phyloP scores from a whole-genome alignment of 1,284 basidiomycete species.

The Laetiporus sulphureus region DNA sequence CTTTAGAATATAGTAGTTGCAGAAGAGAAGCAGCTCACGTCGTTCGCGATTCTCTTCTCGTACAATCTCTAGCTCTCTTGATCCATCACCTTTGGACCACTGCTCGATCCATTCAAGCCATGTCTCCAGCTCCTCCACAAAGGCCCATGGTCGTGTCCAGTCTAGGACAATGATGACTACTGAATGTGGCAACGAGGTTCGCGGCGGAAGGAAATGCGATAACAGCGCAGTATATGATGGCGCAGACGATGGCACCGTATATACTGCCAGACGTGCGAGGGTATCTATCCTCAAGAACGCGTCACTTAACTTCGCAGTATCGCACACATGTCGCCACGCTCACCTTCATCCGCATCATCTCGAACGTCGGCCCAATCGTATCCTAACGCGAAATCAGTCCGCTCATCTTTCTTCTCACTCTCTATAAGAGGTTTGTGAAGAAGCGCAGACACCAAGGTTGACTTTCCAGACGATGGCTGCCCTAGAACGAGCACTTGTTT shows the following conservation, averaged over 20 bases:
- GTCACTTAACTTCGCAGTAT: slow-evolving; percentile 2
- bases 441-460: slow-evolving; percentile 60
- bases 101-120: slow-evolving; percentile 85
- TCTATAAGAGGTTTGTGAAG: slow-evolving; percentile 57
- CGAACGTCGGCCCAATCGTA: slow-evolving; percentile 84
- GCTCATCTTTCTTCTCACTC: slow-evolving; percentile 48
- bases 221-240: slow-evolving; percentile 71
- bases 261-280: slow-evolving; percentile 81
- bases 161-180: slow-evolving; percentile 88
- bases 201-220: slow-evolving; percentile 77
- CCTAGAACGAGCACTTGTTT: slow-evolving; percentile 83
- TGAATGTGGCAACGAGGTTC: slow-evolving; percentile 66
- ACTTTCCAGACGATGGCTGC: slow-evolving; percentile 72
- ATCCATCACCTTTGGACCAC: slow-evolving; percentile 69
- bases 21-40: slow-evolving; percentile 44
- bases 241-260: slow-evolving; percentile 80
- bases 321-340: slow-evolving; percentile 18
- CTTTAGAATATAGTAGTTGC: slow-evolving; percentile 2
- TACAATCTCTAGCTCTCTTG: slow-evolving; percentile 61
- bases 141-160: slow-evolving; percentile 92
- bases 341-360: slow-evolving; percentile 87
- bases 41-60: slow-evolving; percentile 79
- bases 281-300: slow-evolving; percentile 49
- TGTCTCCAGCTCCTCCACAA: slow-evolving; percentile 78
- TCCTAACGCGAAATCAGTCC: slow-evolving; percentile 72